A percentile compares a stretch with the other conserved stretches of the same genome.
Conservation (phyloP, 306 rosid species). For the Trifolium dubium region DNA sequence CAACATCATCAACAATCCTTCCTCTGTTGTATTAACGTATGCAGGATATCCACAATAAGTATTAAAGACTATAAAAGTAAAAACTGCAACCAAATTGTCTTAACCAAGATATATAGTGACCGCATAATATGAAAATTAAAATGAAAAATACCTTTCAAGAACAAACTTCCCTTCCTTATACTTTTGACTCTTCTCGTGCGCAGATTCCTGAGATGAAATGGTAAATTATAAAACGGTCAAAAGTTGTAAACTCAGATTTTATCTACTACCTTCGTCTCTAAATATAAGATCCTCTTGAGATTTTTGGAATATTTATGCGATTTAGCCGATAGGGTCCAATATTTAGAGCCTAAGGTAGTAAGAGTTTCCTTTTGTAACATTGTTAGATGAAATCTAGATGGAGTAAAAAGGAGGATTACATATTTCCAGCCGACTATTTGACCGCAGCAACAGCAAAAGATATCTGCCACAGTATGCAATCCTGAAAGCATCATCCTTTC, state of each 20-base stretch:
- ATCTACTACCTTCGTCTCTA: not conserved
- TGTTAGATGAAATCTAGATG: slow-evolving; percentile 21
- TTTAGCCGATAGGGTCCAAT: not conserved
- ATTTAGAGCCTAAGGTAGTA: not conserved
- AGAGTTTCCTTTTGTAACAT: slow-evolving; percentile 20
- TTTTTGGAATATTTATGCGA: not conserved
- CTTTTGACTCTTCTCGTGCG: slow-evolving; percentile 83
- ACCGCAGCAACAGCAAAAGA: slow-evolving; percentile 90
- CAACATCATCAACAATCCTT: slow-evolving; percentile 76
- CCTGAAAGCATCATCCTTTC: slow-evolving; percentile 88
- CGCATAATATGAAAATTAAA: not conserved
- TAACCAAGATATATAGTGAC: slow-evolving; percentile 3
- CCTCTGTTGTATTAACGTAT: slow-evolving; percentile 51
- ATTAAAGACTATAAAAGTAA: slow-evolving; percentile 5
- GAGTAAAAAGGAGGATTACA: slow-evolving; percentile 54
- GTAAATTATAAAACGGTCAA: slow-evolving; percentile 6
- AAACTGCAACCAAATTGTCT: slow-evolving; percentile 13
- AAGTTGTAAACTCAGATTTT: slow-evolving; percentile 4
- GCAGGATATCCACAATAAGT: slow-evolving; percentile 28
- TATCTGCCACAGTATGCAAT: slow-evolving; percentile 77
- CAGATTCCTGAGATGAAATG: slow-evolving; percentile 62
- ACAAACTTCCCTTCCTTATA: slow-evolving; percentile 93
- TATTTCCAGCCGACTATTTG: slow-evolving; percentile 98
- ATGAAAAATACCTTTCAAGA: slow-evolving; percentile 80
- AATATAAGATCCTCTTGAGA: not conserved